Evolutionary conservation across 306 rosid species (phyloP).

Genomic region (Cicer yamashitae): DNA sequence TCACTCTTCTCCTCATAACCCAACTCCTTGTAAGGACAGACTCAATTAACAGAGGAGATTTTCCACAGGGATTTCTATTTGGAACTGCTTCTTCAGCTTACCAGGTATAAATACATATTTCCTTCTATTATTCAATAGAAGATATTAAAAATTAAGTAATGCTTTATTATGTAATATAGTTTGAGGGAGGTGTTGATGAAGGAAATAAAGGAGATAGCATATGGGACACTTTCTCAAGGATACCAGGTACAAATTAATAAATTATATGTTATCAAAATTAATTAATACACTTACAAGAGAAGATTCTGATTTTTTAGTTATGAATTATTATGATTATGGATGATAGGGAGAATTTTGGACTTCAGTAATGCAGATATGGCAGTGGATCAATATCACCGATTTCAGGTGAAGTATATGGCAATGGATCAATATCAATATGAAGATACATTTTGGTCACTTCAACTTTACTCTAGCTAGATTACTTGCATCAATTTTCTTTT

Average conservation of each 20-base stretch:
- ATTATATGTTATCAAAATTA: too few relatives aligned
- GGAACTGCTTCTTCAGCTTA: conserved; percentile 97
- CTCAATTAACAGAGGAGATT: conserved; percentile 75
- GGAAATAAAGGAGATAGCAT: conserved; percentile 88
- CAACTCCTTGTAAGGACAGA: conserved; percentile 50
- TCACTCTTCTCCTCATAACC: conserved; percentile 43
- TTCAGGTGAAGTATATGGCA: conserved; percentile 72
- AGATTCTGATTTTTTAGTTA: too few relatives aligned
- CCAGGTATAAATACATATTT: conserved; percentile 63
- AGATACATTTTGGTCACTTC: conserved; percentile 33
- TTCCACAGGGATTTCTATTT: conserved; percentile 82
- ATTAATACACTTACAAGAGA: too few relatives aligned
- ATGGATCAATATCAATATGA: conserved; percentile 84
- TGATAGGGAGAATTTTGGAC: conserved; percentile 82
- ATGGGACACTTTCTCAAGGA: conserved; percentile 83
- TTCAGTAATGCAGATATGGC: conserved; percentile 93
- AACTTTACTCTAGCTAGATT: conserved; percentile 23
- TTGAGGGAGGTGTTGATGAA: conserved; percentile 87
- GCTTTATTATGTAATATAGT: conserved; percentile 48
- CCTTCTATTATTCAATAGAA: not conserved
- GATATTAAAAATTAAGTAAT: conserved; percentile 14
- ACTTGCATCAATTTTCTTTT: conserved; percentile 26
- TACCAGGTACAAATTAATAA: conserved; percentile 53
- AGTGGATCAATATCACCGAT: conserved; percentile 96
- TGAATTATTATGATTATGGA: conserved; percentile 26